phyloP scores from a whole-genome alignment of 768 basidiomycete species.

The Phylloporus rhodoxanthus region DNA sequence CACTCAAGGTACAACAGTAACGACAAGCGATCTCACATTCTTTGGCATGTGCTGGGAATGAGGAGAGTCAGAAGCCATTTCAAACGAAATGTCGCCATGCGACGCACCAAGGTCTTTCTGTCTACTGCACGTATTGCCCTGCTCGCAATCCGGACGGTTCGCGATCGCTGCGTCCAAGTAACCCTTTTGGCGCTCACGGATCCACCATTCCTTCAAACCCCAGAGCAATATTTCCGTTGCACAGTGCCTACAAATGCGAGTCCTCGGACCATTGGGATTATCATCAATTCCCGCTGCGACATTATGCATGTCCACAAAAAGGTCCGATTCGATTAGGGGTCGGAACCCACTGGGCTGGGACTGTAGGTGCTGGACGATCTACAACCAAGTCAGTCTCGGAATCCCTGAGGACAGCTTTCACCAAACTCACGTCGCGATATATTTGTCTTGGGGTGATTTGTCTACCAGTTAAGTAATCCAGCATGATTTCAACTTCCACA shows the following conservation, averaged over 20 bases:
- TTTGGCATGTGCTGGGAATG: constrained; percentile 55
- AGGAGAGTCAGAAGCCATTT: constrained; percentile 7
- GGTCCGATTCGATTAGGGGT: constrained; percentile 60
- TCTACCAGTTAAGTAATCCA: constrained; percentile 69
- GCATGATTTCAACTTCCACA: constrained; percentile 77
- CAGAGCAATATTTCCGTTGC: constrained; percentile 70
- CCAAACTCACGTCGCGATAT: constrained; percentile 63
- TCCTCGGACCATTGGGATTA: constrained; percentile 53
- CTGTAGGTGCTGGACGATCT: constrained; percentile 62
- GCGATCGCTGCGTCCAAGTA: constrained; percentile 50
- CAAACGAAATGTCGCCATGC: neutral
- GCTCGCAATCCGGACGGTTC: constrained; percentile 61
- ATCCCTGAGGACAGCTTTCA: neutral
- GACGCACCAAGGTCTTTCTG: constrained; percentile 64
- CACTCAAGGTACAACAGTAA: neutral
- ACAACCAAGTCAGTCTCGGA: constrained; percentile 5
- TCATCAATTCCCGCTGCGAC: constrained; percentile 52
- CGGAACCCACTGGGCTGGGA: constrained; percentile 58
- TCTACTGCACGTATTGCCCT: constrained; percentile 51
- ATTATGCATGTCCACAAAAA: constrained; percentile 64
- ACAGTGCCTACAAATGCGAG: constrained; percentile 62
- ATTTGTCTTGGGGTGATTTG: constrained; percentile 62
- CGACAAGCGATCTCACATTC: constrained; percentile 50
- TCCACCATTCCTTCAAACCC: constrained; percentile 79
- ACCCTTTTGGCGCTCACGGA: constrained; percentile 68